These are phyloP conservation scores for Posidonia australis DNA, from an alignment of 106 monocot genomes.

Conservation along the genomic window DNA sequence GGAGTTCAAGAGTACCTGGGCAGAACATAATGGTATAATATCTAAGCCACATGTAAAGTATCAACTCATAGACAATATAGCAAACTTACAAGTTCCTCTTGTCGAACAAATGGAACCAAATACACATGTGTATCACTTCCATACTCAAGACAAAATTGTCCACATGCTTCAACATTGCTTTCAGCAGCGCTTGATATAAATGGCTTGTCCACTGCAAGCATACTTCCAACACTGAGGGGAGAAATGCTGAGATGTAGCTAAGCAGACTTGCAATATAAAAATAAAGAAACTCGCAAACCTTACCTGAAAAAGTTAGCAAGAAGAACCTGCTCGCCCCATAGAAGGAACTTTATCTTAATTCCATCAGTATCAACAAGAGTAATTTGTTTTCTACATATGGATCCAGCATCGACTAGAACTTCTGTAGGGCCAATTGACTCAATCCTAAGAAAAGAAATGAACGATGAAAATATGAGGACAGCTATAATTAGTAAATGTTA, in stretches of 20 bases:
- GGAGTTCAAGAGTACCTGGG: slow-evolving; percentile 57
- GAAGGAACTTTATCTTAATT: slow-evolving; percentile 56
- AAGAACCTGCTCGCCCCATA: slow-evolving; percentile 91
- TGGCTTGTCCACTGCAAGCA: slow-evolving; percentile 88
- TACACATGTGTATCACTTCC: slow-evolving; percentile 90
- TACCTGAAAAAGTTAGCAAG: slow-evolving; percentile 89
- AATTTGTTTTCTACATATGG: slow-evolving; percentile 51
- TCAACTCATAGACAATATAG: background rate
- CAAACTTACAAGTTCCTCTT: slow-evolving; percentile 68
- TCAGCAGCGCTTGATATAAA: slow-evolving; percentile 40
- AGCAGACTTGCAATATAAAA: background rate
- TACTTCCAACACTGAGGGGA: slow-evolving; percentile 74
- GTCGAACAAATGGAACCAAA: slow-evolving; percentile 68
- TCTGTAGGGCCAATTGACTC: slow-evolving; percentile 62
- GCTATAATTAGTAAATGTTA: too few relatives aligned
- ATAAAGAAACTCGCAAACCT: slow-evolving; percentile 9
- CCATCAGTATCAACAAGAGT: slow-evolving; percentile 70
- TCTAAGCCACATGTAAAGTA: background rate
- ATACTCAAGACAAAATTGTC: slow-evolving; percentile 80
- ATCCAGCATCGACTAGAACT: slow-evolving; percentile 31
- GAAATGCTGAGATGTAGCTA: slow-evolving; percentile 9
- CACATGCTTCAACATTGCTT: slow-evolving; percentile 20
- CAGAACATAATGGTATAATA: slow-evolving; percentile 3
- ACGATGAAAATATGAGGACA: background rate
- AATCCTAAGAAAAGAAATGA: slow-evolving; percentile 34